Conservation (phyloP, 768 basidiomycete genomes). For the Brasilioporus rufonigricans region DNA sequence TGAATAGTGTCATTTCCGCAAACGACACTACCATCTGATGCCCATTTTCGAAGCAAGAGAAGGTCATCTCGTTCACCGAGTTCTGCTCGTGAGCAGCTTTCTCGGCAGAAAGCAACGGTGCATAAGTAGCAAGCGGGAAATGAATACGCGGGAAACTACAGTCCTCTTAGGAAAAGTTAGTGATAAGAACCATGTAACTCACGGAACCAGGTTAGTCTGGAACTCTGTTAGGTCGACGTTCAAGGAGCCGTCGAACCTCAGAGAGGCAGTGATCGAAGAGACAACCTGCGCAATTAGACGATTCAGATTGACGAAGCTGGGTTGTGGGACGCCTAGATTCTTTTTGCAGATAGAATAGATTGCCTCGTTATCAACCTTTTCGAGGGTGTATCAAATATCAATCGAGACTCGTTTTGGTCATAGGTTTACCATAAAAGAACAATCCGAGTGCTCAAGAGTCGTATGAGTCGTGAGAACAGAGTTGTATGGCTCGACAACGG, state of each 20-base stretch:
- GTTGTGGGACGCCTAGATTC: slow-evolving; percentile 79
- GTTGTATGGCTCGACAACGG: slow-evolving; percentile 99
- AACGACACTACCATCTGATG: slow-evolving; percentile 78
- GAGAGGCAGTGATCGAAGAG: slow-evolving; percentile 94
- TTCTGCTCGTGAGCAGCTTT: slow-evolving; percentile 97
- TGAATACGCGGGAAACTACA: slow-evolving; percentile 94
- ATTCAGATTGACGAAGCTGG: slow-evolving; percentile 93
- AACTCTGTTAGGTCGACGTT: slow-evolving; percentile 98
- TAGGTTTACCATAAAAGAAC: slow-evolving; percentile 89
- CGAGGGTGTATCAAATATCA: slow-evolving; percentile 6
- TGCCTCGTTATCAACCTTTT: slow-evolving; percentile 95
- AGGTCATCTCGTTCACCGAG: slow-evolving; percentile 97
- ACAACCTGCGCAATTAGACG: slow-evolving; percentile 98
- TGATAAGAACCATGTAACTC: slow-evolving; percentile 34
- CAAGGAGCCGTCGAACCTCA: slow-evolving; percentile 95
- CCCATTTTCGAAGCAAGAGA: slow-evolving; percentile 94
- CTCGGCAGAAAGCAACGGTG: slow-evolving; percentile 91
- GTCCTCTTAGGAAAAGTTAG: slow-evolving; percentile 2
- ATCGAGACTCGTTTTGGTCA: background rate
- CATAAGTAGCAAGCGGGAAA: slow-evolving; percentile 96
- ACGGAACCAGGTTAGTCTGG: slow-evolving; percentile 98
- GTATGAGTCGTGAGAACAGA: slow-evolving; percentile 97
- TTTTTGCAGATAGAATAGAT: slow-evolving; percentile 99
- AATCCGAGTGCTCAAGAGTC: slow-evolving; percentile 99
- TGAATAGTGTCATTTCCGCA: background rate